Conservation (phyloP, 345 rosid genomes). For the Citrus australasica region DNA sequence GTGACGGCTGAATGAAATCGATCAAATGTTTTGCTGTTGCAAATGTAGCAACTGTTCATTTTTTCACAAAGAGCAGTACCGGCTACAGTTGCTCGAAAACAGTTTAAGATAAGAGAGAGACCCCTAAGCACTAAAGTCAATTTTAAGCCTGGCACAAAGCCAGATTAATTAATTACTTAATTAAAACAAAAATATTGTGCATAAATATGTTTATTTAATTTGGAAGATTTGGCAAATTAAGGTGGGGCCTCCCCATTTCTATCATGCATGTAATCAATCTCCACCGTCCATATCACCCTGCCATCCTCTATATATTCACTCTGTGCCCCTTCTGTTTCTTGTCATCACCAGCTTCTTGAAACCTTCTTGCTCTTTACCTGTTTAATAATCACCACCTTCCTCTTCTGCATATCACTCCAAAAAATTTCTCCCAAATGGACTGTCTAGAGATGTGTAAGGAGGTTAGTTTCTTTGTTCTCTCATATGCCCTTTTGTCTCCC, state of each 20-base stretch:
- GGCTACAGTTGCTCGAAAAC: neutral
- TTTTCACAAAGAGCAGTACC: no score
- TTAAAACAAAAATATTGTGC: neutral
- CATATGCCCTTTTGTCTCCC: neutral
- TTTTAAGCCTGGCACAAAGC: neutral
- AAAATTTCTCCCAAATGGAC: conserved; percentile 31
- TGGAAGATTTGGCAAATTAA: conserved; percentile 15
- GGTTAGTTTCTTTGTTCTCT: conserved; percentile 31
- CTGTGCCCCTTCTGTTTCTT: conserved; percentile 3
- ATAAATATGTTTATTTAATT: neutral
- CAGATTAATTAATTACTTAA: neutral
- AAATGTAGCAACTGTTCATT: no score
- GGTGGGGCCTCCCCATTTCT: conserved; percentile 26
- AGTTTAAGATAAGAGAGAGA: neutral
- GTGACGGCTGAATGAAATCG: no score
- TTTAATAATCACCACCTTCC: neutral
- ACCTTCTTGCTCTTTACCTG: neutral
- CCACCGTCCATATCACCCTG: conserved; percentile 39
- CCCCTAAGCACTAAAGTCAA: neutral
- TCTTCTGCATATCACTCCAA: conserved; percentile 11
- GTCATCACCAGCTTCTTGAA: conserved; percentile 5
- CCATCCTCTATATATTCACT: conserved; percentile 46
- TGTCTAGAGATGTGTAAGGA: conserved; percentile 52
- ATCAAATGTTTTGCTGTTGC: no score
- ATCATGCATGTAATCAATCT: conserved; percentile 33